Evolutionary conservation across 2,329 filamentous ascomycete species (phyloP).

Genomic region (Trichoderma endophyticum): DNA sequence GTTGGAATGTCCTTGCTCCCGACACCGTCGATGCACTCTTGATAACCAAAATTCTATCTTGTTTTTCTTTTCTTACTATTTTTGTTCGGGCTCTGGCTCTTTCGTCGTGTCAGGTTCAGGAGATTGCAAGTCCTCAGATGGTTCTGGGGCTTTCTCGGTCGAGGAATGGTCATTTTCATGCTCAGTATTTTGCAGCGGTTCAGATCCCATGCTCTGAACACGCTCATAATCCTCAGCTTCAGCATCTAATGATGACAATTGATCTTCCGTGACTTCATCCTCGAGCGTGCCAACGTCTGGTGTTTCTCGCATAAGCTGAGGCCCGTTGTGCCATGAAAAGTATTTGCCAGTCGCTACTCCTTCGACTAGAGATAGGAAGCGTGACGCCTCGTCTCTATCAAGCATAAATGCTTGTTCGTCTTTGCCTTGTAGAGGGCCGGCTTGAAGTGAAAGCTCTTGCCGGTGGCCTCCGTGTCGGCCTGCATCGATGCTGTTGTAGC

Average conservation of each 20-base stretch:
- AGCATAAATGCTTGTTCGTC: neutral
- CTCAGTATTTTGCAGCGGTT: neutral
- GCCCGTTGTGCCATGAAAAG: slow-evolving; percentile 37
- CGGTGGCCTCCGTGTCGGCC: slow-evolving; percentile 50
- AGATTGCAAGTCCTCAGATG: neutral
- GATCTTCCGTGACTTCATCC: neutral
- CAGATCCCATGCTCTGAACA: neutral
- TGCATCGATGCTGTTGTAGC: slow-evolving; percentile 51
- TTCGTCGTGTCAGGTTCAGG: neutral
- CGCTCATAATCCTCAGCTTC: neutral
- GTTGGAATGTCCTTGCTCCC: neutral
- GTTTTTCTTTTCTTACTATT: accelerated
- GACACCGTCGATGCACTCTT: neutral
- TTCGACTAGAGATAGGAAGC: slow-evolving; percentile 30
- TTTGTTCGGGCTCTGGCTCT: neutral
- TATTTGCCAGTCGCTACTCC: slow-evolving; percentile 30
- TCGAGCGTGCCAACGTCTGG: neutral
- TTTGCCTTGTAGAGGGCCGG: neutral
- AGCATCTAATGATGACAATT: neutral
- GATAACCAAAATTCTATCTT: neutral
- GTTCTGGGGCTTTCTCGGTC: neutral
- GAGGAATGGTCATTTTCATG: neutral
- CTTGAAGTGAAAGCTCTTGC: slow-evolving; percentile 46
- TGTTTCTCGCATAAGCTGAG: slow-evolving; percentile 26
- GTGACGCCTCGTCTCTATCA: slow-evolving; percentile 1